Evolutionary conservation across 805 yeast species (phyloP).

Genomic region (Zygotorulaspora chibaensis): DNA sequence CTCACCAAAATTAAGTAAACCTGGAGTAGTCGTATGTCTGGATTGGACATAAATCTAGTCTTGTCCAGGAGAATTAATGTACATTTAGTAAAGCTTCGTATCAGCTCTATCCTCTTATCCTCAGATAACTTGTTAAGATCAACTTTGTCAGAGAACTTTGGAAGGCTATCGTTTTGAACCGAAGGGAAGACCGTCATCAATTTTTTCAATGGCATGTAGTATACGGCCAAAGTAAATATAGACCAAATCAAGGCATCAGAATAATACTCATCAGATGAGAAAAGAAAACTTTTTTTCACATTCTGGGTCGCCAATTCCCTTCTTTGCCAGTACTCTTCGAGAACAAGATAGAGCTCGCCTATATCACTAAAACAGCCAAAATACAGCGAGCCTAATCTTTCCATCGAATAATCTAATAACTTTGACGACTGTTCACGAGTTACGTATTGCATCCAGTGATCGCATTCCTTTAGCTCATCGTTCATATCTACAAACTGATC

Average conservation of each 20-base stretch:
- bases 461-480: slow-evolving; percentile 9
- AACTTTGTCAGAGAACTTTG: slow-evolving; percentile 4
- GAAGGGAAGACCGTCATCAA: slow-evolving; percentile 12
- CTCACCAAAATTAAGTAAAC: slow-evolving; percentile 24
- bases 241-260: slow-evolving; percentile 32
- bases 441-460: slow-evolving; percentile 17
- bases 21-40: slow-evolving; percentile 30
- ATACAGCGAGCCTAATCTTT: slow-evolving; percentile 31
- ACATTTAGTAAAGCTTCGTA: slow-evolving; percentile 15
- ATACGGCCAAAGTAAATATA: slow-evolving; percentile 26
- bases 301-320: slow-evolving; percentile 7
- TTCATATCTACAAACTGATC: slow-evolving; percentile 4
- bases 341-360: slow-evolving; percentile 24
- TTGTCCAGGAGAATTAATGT: slow-evolving; percentile 18
- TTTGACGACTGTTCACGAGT: slow-evolving; percentile 21
- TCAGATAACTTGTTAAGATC: slow-evolving; percentile 7
- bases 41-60: slow-evolving; percentile 21
- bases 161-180: slow-evolving; percentile 8
- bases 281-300: neutral
- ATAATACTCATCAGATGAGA: slow-evolving; percentile 23
- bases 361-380: slow-evolving; percentile 34
- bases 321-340: slow-evolving; percentile 26
- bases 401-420: slow-evolving; percentile 29
- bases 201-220: slow-evolving; percentile 25
- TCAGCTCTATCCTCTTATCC: slow-evolving; percentile 14